Percentiles rank a stretch among this genome's conserved stretches.
These are phyloP conservation scores for Alternaria novae-zelandiae DNA, from an alignment of 2,329 filamentous ascomycete genomes.

Conservation along the genomic window DNA sequence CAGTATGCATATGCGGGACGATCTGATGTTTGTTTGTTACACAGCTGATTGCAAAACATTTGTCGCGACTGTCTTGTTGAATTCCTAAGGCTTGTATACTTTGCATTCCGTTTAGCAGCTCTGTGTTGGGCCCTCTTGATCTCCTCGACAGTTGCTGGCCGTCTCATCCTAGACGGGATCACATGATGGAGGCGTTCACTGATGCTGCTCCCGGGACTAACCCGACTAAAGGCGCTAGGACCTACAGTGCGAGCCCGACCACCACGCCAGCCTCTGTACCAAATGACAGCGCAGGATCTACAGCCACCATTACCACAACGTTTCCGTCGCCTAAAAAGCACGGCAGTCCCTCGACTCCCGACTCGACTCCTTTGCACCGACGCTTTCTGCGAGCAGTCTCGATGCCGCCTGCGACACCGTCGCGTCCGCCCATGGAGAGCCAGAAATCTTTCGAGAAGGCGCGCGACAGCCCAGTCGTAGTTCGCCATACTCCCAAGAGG, in stretches of 20 bases:
- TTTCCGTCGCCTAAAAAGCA: slow-evolving; percentile 5
- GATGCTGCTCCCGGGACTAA: background rate
- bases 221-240: slow-evolving; percentile 3
- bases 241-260: slow-evolving; percentile 1
- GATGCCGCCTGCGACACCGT: slow-evolving; percentile 25
- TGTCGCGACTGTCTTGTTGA: slow-evolving; percentile 5
- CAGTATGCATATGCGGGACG: slow-evolving; percentile 22
- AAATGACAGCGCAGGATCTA: slow-evolving; percentile 10
- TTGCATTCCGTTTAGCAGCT: background rate
- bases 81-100: background rate
- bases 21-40: slow-evolving; percentile 32
- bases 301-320: slow-evolving; percentile 10
- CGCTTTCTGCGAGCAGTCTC: slow-evolving; percentile 22
- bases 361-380: slow-evolving; percentile 16
- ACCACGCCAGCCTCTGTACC: slow-evolving; percentile 3
- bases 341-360: background rate
- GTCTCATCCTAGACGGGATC: background rate
- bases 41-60: slow-evolving; percentile 28
- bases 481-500: background rate
- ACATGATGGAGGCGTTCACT: slow-evolving; percentile 20
- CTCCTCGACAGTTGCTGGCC: background rate
- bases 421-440: slow-evolving; percentile 17
- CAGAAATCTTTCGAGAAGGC: background rate
- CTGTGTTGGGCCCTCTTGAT: background rate
- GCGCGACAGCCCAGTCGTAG: slow-evolving; percentile 6